Evolutionary conservation across 345 rosid species (phyloP), one percentile per base, ranked within the genome.

Genomic region (Rhizophora apiculata): DNA sequence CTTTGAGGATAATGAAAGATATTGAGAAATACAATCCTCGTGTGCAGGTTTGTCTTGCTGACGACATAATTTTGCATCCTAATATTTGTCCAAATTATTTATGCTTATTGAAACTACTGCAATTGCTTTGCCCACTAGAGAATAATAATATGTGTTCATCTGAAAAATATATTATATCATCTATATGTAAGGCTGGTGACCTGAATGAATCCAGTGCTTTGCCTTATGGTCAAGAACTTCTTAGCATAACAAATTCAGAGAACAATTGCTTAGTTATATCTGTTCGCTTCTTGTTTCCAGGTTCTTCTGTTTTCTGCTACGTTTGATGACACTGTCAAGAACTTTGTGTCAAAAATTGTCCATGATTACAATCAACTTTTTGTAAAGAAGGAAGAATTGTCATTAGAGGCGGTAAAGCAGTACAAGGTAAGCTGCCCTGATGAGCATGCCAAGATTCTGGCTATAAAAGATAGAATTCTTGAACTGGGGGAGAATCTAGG

Each of bases 261-360:
- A 62, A 53, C 15, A 54, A 22, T 56, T 3, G 52, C 13, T 62
- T 30, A 54, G 67, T 43, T 63, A 29, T 20, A 4, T 63, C 22
- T 63, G 32, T 68, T 58, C 53, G 58, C 22, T 39, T 58, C 58
- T 32, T 60, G 8, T 66, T 63, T 58, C 20, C 80, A 92, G 97
- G 92, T 89, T 72, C 94, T 95, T 72, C 82, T 95, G 26, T 92
- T 95, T 77, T 95, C 99, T 67, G 98, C 99, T 24, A 95, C 99
- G 18, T 92, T 95, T 68, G 86, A 83, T 19, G 98, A 95, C 56
- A 68, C 72, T 2, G 99, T 95, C 68, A 95, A 85, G 82, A 82
- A 90, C 68, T 95, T 92, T 79, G 96, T 90, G 15, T 69, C 76
- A 24, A 86, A 78, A 78, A 69, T 72, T 29, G 85, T 90, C 11